Percentiles rank a stretch among this genome's conserved stretches.
Conservation (phyloP, 768 basidiomycete species). For the Tricholoma hemisulphureum region DNA sequence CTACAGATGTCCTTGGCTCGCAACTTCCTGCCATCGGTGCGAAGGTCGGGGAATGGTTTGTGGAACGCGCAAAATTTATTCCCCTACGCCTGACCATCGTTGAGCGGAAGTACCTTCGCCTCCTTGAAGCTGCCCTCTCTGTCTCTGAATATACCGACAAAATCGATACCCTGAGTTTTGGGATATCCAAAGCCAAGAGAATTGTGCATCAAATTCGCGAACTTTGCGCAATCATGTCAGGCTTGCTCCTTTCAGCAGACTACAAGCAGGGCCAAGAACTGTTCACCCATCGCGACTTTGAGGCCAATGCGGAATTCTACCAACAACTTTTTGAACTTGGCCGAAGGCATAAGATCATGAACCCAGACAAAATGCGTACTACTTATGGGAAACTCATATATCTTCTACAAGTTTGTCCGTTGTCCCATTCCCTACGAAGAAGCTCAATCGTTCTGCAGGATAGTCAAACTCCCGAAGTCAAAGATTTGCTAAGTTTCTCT, state of each 20-base stretch:
- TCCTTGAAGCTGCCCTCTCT: slow-evolving; percentile 79
- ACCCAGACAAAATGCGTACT: slow-evolving; percentile 87
- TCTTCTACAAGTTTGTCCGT: slow-evolving; percentile 62
- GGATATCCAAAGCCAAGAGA: slow-evolving; percentile 79
- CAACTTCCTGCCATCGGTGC: slow-evolving; percentile 57
- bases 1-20: slow-evolving; percentile 42
- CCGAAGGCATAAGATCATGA: slow-evolving; percentile 86
- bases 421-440: not conserved
- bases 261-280: slow-evolving; percentile 89
- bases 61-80: slow-evolving; percentile 78
- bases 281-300: slow-evolving; percentile 78
- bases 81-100: slow-evolving; percentile 70
- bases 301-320: slow-evolving; percentile 77
- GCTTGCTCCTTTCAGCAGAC: slow-evolving; percentile 76
- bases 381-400: slow-evolving; percentile 88
- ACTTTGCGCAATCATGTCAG: slow-evolving; percentile 84
- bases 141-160: slow-evolving; percentile 91
- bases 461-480: slow-evolving; percentile 80
- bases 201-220: slow-evolving; percentile 86
- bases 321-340: slow-evolving; percentile 81
- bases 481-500: slow-evolving; percentile 74
- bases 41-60: slow-evolving; percentile 80
- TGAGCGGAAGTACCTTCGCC: slow-evolving; percentile 82
- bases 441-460: slow-evolving; percentile 48
- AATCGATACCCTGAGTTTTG: slow-evolving; percentile 78